Conservation (phyloP, 1,139 yeast genomes). For the Pneumocystis sp. region DNA sequence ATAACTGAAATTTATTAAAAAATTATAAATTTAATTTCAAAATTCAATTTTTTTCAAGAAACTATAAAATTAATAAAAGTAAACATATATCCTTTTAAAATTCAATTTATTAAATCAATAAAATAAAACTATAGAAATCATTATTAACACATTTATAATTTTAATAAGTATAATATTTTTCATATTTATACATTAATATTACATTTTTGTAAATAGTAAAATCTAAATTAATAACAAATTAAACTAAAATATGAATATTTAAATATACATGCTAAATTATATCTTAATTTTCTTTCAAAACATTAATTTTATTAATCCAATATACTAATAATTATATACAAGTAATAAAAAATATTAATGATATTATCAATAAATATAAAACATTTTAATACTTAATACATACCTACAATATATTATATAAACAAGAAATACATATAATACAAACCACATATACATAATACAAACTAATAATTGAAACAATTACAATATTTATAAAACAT, state of each 20-base stretch:
- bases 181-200: background rate
- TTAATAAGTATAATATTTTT: too few species aligned
- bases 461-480: background rate
- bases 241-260: background rate
- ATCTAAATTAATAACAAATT: background rate
- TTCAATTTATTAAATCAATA: too few species aligned
- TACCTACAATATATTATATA: background rate
- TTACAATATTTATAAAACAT: background rate
- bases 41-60: too few species aligned
- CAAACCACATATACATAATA: background rate
- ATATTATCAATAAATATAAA: background rate
- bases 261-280: background rate
- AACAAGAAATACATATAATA: background rate
- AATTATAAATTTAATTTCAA: background rate
- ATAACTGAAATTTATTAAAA: too few species aligned
- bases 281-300: background rate
- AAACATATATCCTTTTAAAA: too few species aligned
- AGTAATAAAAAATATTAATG: background rate
- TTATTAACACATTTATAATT: background rate
- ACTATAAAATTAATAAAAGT: too few species aligned
- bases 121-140: too few species aligned
- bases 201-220: background rate
- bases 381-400: background rate
- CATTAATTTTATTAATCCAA: background rate
- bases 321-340: background rate